These are phyloP conservation scores for Umbellularia californica DNA, from an alignment of 164 flowering plant genomes.

Conservation along the genomic window DNA sequence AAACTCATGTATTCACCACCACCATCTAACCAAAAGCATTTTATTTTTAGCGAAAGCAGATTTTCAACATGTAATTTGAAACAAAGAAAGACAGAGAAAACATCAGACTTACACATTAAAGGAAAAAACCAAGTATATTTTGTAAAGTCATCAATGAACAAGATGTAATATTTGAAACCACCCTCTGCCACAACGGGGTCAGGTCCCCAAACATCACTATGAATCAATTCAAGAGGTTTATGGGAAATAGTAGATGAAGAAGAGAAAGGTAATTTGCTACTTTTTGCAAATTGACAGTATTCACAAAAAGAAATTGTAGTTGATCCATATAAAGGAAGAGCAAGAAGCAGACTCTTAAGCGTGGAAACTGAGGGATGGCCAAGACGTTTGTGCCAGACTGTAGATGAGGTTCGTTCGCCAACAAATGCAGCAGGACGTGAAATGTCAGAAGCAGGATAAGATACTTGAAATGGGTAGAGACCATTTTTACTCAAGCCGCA, in stretches of 20 bases:
- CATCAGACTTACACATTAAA: neutral
- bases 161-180: neutral
- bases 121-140: neutral
- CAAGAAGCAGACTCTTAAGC: neutral
- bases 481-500: neutral
- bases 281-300: neutral
- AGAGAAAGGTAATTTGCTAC: neutral
- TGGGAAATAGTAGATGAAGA: neutral
- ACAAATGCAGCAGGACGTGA: neutral
- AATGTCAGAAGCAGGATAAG: neutral
- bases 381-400: conserved; percentile 1
- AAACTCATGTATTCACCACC: neutral
- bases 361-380: neutral
- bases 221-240: neutral
- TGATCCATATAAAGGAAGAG: neutral
- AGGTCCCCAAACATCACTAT: neutral
- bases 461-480: neutral
- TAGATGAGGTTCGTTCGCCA: no score
- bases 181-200: no score
- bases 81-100: neutral
- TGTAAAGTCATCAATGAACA: neutral
- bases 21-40: neutral
- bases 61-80: conserved; percentile 4
- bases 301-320: neutral
- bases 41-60: neutral